Evolutionary conservation across 768 basidiomycete genomes (phyloP), one percentile per base, ranked within the genome.

Genomic region (Auriscalpium microsporum): DNA sequence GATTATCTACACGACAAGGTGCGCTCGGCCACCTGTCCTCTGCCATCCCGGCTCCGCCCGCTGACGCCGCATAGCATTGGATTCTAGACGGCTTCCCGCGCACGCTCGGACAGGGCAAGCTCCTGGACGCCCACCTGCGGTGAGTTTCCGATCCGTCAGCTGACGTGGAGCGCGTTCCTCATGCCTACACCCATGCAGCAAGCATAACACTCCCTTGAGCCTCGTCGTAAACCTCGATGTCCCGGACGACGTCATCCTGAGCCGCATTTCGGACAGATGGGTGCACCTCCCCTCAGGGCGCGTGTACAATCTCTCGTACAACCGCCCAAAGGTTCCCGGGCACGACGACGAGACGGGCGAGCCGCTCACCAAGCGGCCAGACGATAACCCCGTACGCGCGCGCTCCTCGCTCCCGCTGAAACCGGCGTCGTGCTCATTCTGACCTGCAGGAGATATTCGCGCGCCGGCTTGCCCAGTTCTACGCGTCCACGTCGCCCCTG

Each of bases 11-110:
- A 78, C 48, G 81, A 85, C 69, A 83, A 79, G 76, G 90, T 87
- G 56, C 35, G 72, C 57, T 50, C n/a, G n/a, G n/a, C 47, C 40
- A n/a, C 3, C 16, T 19, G 23, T 13, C 1, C 35, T 42, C 38
- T 21, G 23, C 50, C 17, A n/a, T 10, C 36, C 13, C 45, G 19
- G 48, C 8, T 17, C 37, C 3, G 10, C 9, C 56, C 52, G 47
- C 54, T 52, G 8, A 35, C 16, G 46, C 16, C 38, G 14, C 45
- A 10, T 58, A 93, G 88, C 85, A 89, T 64, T 94, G 93, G 93
- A 87, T 95, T 59, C 69, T 94, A 45, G 94, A 95, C 61, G 94
- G 94, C 33, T 94, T 95, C 64, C 94, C 94, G 51, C 84, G 93
- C 38, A 95, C 92, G 10, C 71, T 92, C 2, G 81, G 77, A n/a